phyloP scores from a whole-genome alignment of 805 yeast species.

The Yarrowia bubula region DNA sequence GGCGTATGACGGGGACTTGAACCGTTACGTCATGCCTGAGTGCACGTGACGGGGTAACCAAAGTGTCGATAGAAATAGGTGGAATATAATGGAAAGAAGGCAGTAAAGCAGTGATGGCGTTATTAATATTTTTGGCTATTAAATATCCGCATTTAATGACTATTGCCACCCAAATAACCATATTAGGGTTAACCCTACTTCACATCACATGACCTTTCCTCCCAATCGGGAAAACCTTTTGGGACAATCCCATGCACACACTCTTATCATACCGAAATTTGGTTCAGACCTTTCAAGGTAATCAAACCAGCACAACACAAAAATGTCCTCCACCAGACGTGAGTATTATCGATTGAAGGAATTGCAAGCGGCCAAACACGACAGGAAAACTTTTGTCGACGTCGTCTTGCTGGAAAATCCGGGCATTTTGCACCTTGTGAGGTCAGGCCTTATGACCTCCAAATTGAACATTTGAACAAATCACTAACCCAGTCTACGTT shows the following conservation, averaged over 20 bases:
- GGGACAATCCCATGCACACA: conserved; percentile 20
- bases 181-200: conserved; percentile 21
- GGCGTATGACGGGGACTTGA: neutral
- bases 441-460: neutral
- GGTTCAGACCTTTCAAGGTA: conserved; percentile 26
- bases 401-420: neutral
- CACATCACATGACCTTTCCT: neutral
- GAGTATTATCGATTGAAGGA: conserved; percentile 12
- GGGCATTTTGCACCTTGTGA: neutral
- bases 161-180: too few species aligned
- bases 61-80: too few species aligned
- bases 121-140: too few species aligned
- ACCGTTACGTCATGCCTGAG: neutral
- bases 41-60: too few species aligned
- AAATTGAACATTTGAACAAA: neutral
- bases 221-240: conserved; percentile 10
- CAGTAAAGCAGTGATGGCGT: too few species aligned
- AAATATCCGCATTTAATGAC: too few species aligned
- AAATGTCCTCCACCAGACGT: conserved; percentile 27
- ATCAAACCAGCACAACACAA: conserved; percentile 22
- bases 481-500: conserved; percentile 67
- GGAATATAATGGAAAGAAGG: too few species aligned
- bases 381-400: neutral
- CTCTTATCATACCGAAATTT: conserved; percentile 26
- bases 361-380: neutral